These are phyloP conservation scores for Diospyros lotus DNA, from an alignment of 148 eudicot genomes.

Conservation along the genomic window DNA sequence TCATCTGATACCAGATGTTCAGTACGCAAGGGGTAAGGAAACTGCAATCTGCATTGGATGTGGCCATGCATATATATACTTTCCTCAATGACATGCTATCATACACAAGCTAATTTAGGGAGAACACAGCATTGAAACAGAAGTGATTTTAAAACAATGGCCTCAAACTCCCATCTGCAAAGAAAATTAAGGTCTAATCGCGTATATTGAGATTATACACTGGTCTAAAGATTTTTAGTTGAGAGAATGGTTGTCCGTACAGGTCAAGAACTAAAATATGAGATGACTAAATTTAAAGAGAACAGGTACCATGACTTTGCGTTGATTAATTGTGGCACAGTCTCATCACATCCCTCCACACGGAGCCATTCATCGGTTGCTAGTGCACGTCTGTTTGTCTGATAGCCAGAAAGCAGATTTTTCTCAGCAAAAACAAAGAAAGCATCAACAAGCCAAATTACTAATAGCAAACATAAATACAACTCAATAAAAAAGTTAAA, in stretches of 20 bases:
- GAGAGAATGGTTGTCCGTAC: not conserved
- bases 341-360: conserved; percentile 42
- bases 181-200: not conserved
- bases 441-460: not conserved
- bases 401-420: not conserved
- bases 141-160: no score
- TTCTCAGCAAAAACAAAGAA: not conserved
- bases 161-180: not conserved
- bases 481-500: not conserved
- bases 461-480: not conserved
- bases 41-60: no score
- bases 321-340: conserved; percentile 51
- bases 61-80: no score
- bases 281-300: not conserved
- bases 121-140: no score
- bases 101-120: no score
- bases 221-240: not conserved
- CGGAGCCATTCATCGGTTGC: conserved; percentile 60
- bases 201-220: not conserved
- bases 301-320: conserved; percentile 42
- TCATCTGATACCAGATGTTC: no score
- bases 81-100: no score
- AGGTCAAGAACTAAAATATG: not conserved
- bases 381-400: conserved; percentile 46
- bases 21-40: no score